These are phyloP conservation scores for Melampsora americana DNA, from an alignment of 1,284 basidiomycete species.

Conservation along the genomic window DNA sequence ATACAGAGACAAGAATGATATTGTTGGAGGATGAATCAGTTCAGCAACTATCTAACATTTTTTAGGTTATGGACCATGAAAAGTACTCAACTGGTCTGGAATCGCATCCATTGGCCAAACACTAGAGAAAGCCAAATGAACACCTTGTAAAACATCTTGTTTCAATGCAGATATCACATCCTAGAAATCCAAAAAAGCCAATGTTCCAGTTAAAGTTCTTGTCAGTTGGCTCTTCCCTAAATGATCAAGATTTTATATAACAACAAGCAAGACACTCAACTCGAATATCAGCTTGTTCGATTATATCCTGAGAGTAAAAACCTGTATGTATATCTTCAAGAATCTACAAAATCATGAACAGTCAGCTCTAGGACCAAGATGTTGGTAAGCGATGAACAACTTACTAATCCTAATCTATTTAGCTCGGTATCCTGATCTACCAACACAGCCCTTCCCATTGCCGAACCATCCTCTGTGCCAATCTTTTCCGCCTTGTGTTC, in stretches of 20 bases:
- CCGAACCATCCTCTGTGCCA: too few species aligned
- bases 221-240: constrained; percentile 61
- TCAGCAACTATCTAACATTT: neutral
- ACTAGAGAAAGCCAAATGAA: constrained; percentile 83
- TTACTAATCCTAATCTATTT: constrained; percentile 67
- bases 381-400: constrained; percentile 47
- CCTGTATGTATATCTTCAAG: constrained; percentile 70
- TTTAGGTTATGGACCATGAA: constrained; percentile 4
- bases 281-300: constrained; percentile 40
- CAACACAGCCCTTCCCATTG: constrained; percentile 66
- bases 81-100: constrained; percentile 61
- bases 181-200: constrained; percentile 55
- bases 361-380: constrained; percentile 13
- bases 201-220: constrained; percentile 58
- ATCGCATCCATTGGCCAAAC: constrained; percentile 80
- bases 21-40: neutral
- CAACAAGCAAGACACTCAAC: constrained; percentile 15
- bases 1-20: neutral
- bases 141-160: constrained; percentile 67
- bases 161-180: constrained; percentile 79
- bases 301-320: constrained; percentile 57
- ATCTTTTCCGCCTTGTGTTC: too few species aligned
- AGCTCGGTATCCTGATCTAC: constrained; percentile 87
- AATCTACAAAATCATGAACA: constrained; percentile 59
- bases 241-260: constrained; percentile 31